Base-by-base conservation (phyloP, 768 basidiomycete genomes). In the Russula sp. region DNA sequence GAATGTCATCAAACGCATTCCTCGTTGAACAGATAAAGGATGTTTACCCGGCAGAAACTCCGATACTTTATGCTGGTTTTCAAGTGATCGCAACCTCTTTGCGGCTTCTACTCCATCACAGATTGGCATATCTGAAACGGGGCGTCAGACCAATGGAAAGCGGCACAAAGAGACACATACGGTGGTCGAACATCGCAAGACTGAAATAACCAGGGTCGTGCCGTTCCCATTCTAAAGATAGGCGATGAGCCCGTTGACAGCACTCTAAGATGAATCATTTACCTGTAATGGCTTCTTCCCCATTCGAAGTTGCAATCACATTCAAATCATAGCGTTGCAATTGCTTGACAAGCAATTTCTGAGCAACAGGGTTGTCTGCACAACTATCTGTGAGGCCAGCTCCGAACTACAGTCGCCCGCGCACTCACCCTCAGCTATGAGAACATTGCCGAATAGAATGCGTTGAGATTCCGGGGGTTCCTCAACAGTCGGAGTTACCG, bases 81-180 rank as follows among this genome's bases (percentile, higher is more conserved):
- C 87, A 22, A 85, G 67, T 22, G 78, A 64, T 45, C 87, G 79
- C 34, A 89, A 52, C 52, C 82, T 79, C 70, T 87, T 87, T 35
- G 84, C 79, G 7, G 87, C 87, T 66, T 88, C 86, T 5, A 89
- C 86, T 7, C 87, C 87, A 67, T 89, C 87, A 64, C 85, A 87
- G 53, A 89, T 76, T 2, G 87, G 87, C 87, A 89, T 89, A 67
- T 89, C 87, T 88, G 53, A 6, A 22, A n/a, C 13, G 25, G 6
- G 11, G 13, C 5, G 35, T 20, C 35, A 61, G 52, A 64, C 18
- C 7, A 47, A 29, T 34, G 25, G 55, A 36, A 34, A 54, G 41
- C 16, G 7, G 8, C 3, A 9, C 25, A 18, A 34, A 36, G 56
- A 34, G 13, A 25, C 34, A 45, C 49, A 38, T 66, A 87, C 86